Conservation (phyloP, 2,329 filamentous ascomycete species). For the Paradendryphiella salina region DNA sequence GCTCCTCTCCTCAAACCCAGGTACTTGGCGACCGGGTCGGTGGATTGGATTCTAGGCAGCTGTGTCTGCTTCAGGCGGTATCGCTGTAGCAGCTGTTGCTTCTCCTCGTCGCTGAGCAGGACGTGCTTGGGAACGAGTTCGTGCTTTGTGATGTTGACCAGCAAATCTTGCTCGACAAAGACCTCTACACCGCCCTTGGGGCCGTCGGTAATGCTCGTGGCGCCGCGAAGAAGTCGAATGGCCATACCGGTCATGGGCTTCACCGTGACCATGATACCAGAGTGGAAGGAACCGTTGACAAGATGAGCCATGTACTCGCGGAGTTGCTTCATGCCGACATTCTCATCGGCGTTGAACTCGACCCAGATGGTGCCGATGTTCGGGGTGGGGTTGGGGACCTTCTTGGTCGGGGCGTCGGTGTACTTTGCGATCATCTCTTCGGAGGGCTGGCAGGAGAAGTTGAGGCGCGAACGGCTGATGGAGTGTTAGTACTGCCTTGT, state of each 20-base stretch:
- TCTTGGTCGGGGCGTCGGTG: slow-evolving; percentile 69
- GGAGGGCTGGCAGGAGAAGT: slow-evolving; percentile 84
- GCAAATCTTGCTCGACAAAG: slow-evolving; percentile 91
- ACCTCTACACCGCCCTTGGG: slow-evolving; percentile 90
- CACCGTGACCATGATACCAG: slow-evolving; percentile 86
- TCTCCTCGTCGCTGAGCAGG: slow-evolving; percentile 86
- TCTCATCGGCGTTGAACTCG: slow-evolving; percentile 81
- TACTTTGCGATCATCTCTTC: slow-evolving; percentile 83
- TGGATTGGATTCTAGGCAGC: slow-evolving; percentile 85
- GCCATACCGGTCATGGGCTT: slow-evolving; percentile 82
- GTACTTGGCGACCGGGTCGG: slow-evolving; percentile 91
- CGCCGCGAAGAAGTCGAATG: slow-evolving; percentile 40
- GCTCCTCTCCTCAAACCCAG: slow-evolving; percentile 86
- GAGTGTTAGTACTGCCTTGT: slow-evolving; percentile 2
- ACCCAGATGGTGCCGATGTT: slow-evolving; percentile 89
- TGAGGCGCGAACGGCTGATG: slow-evolving; percentile 76
- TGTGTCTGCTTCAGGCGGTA: slow-evolving; percentile 98
- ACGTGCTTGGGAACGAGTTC: slow-evolving; percentile 95
- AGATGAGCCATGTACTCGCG: slow-evolving; percentile 85
- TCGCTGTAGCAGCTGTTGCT: slow-evolving; percentile 78
- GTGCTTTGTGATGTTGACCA: slow-evolving; percentile 98
- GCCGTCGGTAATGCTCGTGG: slow-evolving; percentile 33
- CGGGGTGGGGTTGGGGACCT: slow-evolving; percentile 69
- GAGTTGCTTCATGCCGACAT: slow-evolving; percentile 89
- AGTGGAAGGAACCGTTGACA: slow-evolving; percentile 77